Evolutionary conservation across 2,329 filamentous ascomycete species (phyloP), one percentile per base, ranked within the genome.

Genomic region (Nothophoma quercina): DNA sequence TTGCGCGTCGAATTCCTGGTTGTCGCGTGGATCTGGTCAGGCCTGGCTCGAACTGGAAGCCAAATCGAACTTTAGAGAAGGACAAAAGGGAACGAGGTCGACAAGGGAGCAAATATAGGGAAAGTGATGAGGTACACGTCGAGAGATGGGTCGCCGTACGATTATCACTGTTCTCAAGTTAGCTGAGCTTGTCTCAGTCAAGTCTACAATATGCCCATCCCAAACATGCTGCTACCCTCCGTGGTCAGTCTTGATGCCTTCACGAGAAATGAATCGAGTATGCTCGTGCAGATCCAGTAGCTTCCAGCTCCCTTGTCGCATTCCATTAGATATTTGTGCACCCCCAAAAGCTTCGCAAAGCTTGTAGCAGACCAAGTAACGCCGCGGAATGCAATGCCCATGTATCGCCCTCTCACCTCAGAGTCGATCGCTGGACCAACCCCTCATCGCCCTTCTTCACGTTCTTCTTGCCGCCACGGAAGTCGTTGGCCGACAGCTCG

Each of bases 351-450:
- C 51, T 65, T 64, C 60, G 56, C 47, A 58, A 61, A 62, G 55
- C 59, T 63, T 57, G 40, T 38, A 43, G 28, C 39, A 46, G 35
- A 47, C 28, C 50, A 49, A 55, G 47, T 46, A 55, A 57, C 51
- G 54, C 51, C 51, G 39, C 42, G 47, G 53, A 51, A 54, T 56
- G 46, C 43, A 36, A 48, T 41, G 12, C 30, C 40, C 41, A 15
- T 58, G 32, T 36, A 7, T 26, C 34, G n/a, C 12, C 39, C 43
- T 34, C 32, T 49, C 45, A 44, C 45, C 49, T 45, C 35, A 48
- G 22, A 19, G 47, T 86, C 83, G 62, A 93, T 88, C 71, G 92
- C 88, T 75, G 89, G 88, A 71, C 91, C 88, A 55, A 88, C 85
- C 60, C 89, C 81, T 62, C 87, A 85, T 64, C 85, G 81, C 60